Percentiles rank a stretch among this genome's conserved stretches.
These are phyloP conservation scores for Apophysomyces ossiformis DNA, from an alignment of 371 early-diverging fungal genomes.

Conservation along the genomic window DNA sequence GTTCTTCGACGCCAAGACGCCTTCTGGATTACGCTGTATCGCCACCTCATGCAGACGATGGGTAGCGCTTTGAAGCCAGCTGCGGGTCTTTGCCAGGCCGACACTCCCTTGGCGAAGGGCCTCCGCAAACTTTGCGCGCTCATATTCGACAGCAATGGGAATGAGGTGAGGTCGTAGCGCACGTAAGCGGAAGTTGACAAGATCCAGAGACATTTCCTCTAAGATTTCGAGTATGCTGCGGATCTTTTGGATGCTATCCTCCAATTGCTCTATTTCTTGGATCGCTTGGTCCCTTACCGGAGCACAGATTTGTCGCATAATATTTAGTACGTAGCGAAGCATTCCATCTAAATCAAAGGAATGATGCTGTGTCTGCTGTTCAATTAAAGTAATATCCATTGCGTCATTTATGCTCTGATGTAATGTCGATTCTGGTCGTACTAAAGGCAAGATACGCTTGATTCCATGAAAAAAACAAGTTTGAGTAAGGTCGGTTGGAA, in stretches of 20 bases:
- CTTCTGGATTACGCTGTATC: conserved; percentile 68
- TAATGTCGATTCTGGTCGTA: conserved; percentile 33
- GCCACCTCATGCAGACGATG: conserved; percentile 41
- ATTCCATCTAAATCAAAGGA: conserved; percentile 51
- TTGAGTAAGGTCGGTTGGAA: background rate
- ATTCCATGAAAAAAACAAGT: background rate
- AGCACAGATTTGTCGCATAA: conserved; percentile 74
- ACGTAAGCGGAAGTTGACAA: conserved; percentile 71
- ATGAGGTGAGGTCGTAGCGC: conserved; percentile 67
- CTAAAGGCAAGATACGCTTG: conserved; percentile 48
- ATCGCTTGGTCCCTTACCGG: conserved; percentile 75
- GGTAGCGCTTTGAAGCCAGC: conserved; percentile 59
- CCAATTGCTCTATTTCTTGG: conserved; percentile 29
- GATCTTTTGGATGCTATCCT: conserved; percentile 43
- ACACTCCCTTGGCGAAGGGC: conserved; percentile 41
- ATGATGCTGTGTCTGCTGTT: conserved; percentile 56
- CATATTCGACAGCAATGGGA: conserved; percentile 73
- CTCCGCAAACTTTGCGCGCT: conserved; percentile 66
- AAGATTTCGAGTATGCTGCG: conserved; percentile 56
- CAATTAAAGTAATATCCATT: conserved; percentile 62
- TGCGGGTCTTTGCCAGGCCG: conserved; percentile 52
- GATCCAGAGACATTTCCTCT: conserved; percentile 76
- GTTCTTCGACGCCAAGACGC: conserved; percentile 35
- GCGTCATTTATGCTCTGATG: conserved; percentile 55
- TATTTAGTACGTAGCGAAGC: conserved; percentile 49